A percentile compares a stretch with the other conserved stretches of the same genome.
Conservation (phyloP, 345 rosid genomes). For the Microthlaspi erraticum region DNA sequence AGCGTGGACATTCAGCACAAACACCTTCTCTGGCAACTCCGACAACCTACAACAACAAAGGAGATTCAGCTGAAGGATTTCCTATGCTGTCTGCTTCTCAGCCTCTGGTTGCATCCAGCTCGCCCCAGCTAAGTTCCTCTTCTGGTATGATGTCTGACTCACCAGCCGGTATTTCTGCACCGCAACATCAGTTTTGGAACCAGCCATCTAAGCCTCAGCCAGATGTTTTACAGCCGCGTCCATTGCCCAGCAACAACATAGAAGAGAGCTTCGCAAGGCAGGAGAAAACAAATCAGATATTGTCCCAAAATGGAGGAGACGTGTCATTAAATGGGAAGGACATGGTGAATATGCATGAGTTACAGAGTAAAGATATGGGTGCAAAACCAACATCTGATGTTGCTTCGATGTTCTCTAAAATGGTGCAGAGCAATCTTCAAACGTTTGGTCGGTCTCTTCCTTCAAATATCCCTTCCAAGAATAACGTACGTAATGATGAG, state of each 20-base stretch:
- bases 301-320: constrained; percentile 47
- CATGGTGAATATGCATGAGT: constrained; percentile 34
- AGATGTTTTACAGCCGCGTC: constrained; percentile 45
- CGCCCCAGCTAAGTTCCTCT: constrained; percentile 49
- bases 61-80: constrained; percentile 53
- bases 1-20: constrained; percentile 53
- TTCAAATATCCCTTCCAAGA: constrained; percentile 49
- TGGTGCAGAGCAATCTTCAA: constrained; percentile 59
- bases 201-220: constrained; percentile 47
- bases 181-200: constrained; percentile 49
- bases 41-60: constrained; percentile 42
- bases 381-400: constrained; percentile 48
- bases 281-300: constrained; percentile 48
- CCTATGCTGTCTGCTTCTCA: constrained; percentile 52
- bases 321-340: constrained; percentile 48
- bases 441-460: constrained; percentile 63
- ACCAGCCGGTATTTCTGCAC: constrained; percentile 52
- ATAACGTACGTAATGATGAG: constrained; percentile 55
- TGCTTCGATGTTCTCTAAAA: constrained; percentile 38
- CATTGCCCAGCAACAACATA: constrained; percentile 47
- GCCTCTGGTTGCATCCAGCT: constrained; percentile 44
- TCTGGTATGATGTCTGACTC: constrained; percentile 48
- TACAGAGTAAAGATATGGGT: constrained; percentile 49
- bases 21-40: constrained; percentile 44
- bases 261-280: constrained; percentile 50